Percentiles rank a stretch among this genome's conserved stretches.
These are phyloP conservation scores for Beauveria scarabaeidicola DNA, from an alignment of 2,329 filamentous ascomycete genomes.

Conservation along the genomic window DNA sequence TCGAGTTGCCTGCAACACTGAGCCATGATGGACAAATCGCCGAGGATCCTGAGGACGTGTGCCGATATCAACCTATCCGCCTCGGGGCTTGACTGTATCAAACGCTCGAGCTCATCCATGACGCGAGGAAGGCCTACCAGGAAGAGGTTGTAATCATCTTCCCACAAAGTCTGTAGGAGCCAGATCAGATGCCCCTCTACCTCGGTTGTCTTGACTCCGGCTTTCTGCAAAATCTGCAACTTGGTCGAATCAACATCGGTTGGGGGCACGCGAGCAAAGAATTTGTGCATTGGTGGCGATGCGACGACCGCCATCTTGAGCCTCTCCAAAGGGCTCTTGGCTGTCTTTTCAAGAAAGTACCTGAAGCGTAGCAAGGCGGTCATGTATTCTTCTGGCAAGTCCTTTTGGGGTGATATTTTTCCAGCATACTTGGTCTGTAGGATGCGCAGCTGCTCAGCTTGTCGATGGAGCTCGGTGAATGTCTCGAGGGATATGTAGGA, in stretches of 20 bases:
- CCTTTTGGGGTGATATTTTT: slow-evolving; percentile 21
- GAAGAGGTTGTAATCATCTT: slow-evolving; percentile 24
- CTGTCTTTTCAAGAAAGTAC: slow-evolving; percentile 25
- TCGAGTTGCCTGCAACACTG: slow-evolving; percentile 37
- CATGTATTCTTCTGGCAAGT: slow-evolving; percentile 26
- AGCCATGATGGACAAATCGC: slow-evolving; percentile 36
- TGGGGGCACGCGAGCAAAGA: slow-evolving; percentile 23
- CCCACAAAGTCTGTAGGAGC: slow-evolving; percentile 30
- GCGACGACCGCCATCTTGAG: slow-evolving; percentile 18
- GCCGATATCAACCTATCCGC: slow-evolving; percentile 30
- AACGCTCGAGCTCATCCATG: slow-evolving; percentile 40
- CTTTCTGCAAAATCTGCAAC: slow-evolving; percentile 16
- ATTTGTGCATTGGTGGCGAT: slow-evolving; percentile 33
- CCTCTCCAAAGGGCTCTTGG: slow-evolving; percentile 23
- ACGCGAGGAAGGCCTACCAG: slow-evolving; percentile 25
- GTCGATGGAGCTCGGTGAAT: slow-evolving; percentile 30
- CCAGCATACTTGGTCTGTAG: slow-evolving; percentile 26
- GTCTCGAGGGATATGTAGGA: slow-evolving; percentile 27
- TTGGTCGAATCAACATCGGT: slow-evolving; percentile 13
- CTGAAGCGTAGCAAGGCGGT: slow-evolving; percentile 31
- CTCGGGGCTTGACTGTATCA: slow-evolving; percentile 29
- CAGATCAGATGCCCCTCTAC: slow-evolving; percentile 23
- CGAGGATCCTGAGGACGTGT: slow-evolving; percentile 27
- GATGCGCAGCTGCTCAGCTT: slow-evolving; percentile 18
- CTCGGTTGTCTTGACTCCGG: slow-evolving; percentile 16